Conservation (phyloP, 129 eudicot species). For the Flaveria linearis region DNA sequence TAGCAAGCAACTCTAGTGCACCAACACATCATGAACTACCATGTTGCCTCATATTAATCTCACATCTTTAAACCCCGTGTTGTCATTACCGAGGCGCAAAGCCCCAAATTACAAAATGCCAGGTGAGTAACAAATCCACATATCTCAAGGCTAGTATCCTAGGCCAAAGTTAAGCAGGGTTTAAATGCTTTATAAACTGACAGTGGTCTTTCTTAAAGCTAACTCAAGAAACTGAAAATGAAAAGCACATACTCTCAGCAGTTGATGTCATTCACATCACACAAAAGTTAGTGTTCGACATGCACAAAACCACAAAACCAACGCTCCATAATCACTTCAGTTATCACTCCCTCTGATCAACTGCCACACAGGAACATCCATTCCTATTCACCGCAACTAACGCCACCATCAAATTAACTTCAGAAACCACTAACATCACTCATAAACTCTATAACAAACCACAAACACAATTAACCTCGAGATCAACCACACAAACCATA, state of each 20-base stretch:
- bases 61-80: constrained; percentile 1
- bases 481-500: background rate
- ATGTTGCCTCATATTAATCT: background rate
- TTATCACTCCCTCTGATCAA: constrained; percentile 9
- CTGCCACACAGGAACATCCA: background rate
- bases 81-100: constrained; percentile 3
- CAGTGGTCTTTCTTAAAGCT: background rate
- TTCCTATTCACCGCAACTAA: constrained; percentile 2
- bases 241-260: constrained; percentile 20
- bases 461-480: constrained; percentile 15
- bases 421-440: constrained; percentile 18
- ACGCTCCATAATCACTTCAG: constrained; percentile 23
- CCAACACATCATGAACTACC: constrained; percentile 21
- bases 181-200: constrained; percentile 9
- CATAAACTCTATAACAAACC: constrained; percentile 6
- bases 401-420: background rate
- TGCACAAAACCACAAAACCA: constrained; percentile 13
- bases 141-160: constrained; percentile 20
- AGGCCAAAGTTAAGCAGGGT: constrained; percentile 8
- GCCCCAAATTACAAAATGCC: constrained; percentile 2
- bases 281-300: background rate
- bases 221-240: background rate
- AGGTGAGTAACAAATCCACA: constrained; percentile 7
- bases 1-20: background rate
- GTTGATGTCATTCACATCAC: constrained; percentile 1